Evolutionary conservation across 2,329 filamentous ascomycete species (phyloP).

Genomic region (Alternaria consortialis): DNA sequence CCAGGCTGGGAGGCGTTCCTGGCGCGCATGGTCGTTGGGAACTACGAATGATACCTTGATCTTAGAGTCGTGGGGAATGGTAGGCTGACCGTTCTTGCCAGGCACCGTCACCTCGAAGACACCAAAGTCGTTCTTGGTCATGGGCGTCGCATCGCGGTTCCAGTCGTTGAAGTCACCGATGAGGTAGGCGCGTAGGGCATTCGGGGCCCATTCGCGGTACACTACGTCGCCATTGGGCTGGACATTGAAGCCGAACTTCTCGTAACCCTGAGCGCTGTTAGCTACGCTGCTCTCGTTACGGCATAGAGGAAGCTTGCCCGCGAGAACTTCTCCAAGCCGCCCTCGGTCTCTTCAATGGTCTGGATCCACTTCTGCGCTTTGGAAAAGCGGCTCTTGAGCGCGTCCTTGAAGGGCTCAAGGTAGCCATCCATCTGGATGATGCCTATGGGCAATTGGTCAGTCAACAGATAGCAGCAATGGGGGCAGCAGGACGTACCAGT

Average conservation of each 20-base stretch:
- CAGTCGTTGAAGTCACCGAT: constrained; percentile 97
- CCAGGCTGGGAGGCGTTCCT: constrained; percentile 93
- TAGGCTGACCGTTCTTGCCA: constrained; percentile 74
- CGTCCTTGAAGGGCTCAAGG: constrained; percentile 83
- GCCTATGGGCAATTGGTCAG: constrained; percentile 63
- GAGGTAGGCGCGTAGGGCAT: constrained; percentile 82
- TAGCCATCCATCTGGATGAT: constrained; percentile 89
- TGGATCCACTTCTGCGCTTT: constrained; percentile 89
- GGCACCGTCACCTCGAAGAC: constrained; percentile 86
- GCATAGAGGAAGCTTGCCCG: constrained; percentile 63
- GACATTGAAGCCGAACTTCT: constrained; percentile 87
- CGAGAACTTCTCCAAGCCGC: constrained; percentile 90
- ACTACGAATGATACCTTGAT: constrained; percentile 91
- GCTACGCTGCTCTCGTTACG: constrained; percentile 10
- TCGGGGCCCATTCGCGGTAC: constrained; percentile 97
- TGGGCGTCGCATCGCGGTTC: constrained; percentile 82
- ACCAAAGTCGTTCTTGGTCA: constrained; percentile 86
- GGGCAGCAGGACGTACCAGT: constrained; percentile 64
- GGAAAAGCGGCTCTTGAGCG: constrained; percentile 77
- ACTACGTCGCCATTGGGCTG: constrained; percentile 82
- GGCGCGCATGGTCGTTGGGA: constrained; percentile 75
- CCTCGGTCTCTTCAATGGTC: constrained; percentile 82
- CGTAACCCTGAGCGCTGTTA: constrained; percentile 71
- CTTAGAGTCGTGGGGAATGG: constrained; percentile 93
- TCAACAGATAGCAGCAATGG: constrained; percentile 12